Evolutionary conservation across 345 rosid species (phyloP).

Genomic region (Acer campestre): DNA sequence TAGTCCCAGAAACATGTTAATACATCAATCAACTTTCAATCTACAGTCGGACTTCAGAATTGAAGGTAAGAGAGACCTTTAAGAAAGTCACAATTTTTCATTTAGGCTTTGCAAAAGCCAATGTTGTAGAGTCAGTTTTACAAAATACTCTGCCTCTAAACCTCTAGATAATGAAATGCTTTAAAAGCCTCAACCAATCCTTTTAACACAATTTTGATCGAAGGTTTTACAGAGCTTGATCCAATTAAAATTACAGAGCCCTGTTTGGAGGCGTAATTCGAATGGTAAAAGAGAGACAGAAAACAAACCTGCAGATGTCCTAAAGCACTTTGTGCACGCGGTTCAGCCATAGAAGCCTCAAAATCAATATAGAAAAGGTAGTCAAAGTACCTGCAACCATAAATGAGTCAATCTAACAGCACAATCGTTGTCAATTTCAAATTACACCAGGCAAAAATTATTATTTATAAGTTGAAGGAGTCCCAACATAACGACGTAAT

Average conservation of each 20-base stretch:
- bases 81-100: background rate
- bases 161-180: background rate
- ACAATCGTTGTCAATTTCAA: background rate
- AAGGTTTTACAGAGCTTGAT: background rate
- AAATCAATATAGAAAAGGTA: constrained; percentile 58
- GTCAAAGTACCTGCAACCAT: constrained; percentile 48
- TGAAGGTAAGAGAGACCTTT: background rate
- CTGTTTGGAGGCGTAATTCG: background rate
- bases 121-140: background rate
- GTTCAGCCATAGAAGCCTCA: constrained; percentile 66
- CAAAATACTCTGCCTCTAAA: too few relatives aligned
- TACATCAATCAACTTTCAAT: background rate
- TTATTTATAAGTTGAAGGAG: background rate
- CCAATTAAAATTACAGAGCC: background rate
- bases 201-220: background rate
- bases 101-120: background rate
- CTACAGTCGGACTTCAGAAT: background rate
- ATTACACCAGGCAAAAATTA: background rate
- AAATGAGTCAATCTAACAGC: constrained; percentile 7
- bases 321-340: constrained; percentile 54
- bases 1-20: background rate
- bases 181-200: background rate
- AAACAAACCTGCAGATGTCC: constrained; percentile 49
- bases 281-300: background rate
- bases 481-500: background rate